Evolutionary conservation across 768 basidiomycete genomes (phyloP).

Genomic region (Leccinum arenicola): DNA sequence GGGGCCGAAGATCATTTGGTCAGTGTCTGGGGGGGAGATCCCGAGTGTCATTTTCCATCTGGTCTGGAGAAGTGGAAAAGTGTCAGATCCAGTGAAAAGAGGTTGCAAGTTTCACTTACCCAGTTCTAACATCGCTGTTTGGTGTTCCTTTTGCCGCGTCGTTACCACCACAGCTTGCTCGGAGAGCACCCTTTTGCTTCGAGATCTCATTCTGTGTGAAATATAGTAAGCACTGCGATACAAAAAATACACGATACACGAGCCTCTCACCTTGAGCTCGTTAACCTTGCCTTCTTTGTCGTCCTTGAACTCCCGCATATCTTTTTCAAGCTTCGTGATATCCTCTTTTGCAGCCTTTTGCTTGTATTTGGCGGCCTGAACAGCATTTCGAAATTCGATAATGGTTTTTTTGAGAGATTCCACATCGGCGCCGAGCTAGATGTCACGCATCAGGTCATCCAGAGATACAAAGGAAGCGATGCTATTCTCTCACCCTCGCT

Average conservation of each 20-base stretch:
- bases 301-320: constrained; percentile 98
- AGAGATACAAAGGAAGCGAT: background rate
- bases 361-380: constrained; percentile 69
- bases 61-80: constrained; percentile 13
- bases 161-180: constrained; percentile 83
- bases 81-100: background rate
- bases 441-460: background rate
- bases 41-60: constrained; percentile 32
- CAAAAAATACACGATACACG: background rate
- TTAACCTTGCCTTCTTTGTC: constrained; percentile 97
- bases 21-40: constrained; percentile 20
- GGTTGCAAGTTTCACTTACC: constrained; percentile 45
- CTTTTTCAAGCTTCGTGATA: constrained; percentile 84
- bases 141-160: constrained; percentile 83
- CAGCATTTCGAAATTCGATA: constrained; percentile 49
- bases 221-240: background rate
- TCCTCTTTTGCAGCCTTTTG: constrained; percentile 76
- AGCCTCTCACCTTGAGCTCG: constrained; percentile 73
- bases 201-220: constrained; percentile 58
- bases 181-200: constrained; percentile 75
- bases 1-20: constrained; percentile 36
- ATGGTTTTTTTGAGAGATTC: constrained; percentile 68
- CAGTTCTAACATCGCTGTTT: constrained; percentile 84
- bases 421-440: constrained; percentile 80
- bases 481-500: constrained; percentile 57